phyloP scores from a whole-genome alignment of 1,284 basidiomycete species.

The Cutaneotrichosporon mucoides region DNA sequence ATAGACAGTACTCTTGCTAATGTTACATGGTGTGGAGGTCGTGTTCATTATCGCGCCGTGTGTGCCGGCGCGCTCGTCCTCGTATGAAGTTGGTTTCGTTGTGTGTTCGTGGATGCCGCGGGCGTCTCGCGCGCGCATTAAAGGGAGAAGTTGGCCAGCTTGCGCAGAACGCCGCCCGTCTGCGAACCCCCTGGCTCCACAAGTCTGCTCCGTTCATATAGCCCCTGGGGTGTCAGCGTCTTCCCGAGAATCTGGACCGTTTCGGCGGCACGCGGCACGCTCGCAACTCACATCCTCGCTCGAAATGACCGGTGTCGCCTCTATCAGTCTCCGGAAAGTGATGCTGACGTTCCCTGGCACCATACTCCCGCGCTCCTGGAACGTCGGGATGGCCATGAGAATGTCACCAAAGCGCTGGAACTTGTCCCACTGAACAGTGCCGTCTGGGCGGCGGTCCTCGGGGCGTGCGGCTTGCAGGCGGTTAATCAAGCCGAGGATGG shows the following conservation, averaged over 20 bases:
- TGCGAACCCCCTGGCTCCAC: constrained; percentile 22
- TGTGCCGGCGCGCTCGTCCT: too few relatives aligned
- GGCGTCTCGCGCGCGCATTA: too few relatives aligned
- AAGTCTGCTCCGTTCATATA: constrained; percentile 31
- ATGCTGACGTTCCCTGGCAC: constrained; percentile 21
- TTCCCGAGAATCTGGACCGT: too few relatives aligned
- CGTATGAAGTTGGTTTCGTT: too few relatives aligned
- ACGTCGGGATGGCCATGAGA: constrained; percentile 33
- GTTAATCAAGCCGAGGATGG: constrained; percentile 31
- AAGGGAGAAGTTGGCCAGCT: constrained; percentile 17
- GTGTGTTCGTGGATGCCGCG: too few relatives aligned
- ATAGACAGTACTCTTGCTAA: too few relatives aligned
- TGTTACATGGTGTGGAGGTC: too few relatives aligned
- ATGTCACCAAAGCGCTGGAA: constrained; percentile 41
- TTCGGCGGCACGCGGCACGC: too few relatives aligned
- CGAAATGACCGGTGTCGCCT: constrained; percentile 36
- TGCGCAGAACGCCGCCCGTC: constrained; percentile 18
- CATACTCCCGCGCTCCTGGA: constrained; percentile 31
- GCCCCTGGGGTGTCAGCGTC: constrained; percentile 25
- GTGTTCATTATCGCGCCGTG: too few relatives aligned
- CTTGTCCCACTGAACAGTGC: constrained; percentile 41
- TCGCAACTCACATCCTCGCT: constrained; percentile 40
- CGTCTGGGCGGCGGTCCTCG: constrained; percentile 35
- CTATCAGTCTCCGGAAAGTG: constrained; percentile 30
- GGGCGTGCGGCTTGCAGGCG: constrained; percentile 34